These are phyloP conservation scores for Saturnispora mendoncae DNA, from an alignment of 805 yeast genomes.

Conservation along the genomic window DNA sequence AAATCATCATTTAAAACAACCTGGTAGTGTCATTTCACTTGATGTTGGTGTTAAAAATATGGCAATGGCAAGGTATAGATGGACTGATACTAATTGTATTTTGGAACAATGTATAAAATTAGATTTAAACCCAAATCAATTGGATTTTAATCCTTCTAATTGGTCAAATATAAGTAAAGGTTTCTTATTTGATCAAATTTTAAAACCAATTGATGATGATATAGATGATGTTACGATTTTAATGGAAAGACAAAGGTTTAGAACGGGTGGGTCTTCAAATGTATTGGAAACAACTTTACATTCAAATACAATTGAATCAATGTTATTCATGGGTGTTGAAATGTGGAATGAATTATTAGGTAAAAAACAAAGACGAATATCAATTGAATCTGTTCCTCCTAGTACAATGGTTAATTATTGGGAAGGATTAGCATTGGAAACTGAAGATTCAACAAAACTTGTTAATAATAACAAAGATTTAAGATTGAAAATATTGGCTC, in stretches of 20 bases:
- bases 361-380: slow-evolving; percentile 2
- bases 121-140: slow-evolving; percentile 22
- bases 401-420: slow-evolving; percentile 27
- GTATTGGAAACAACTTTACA: slow-evolving; percentile 44
- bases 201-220: background rate
- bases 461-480: slow-evolving; percentile 8
- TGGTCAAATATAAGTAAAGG: slow-evolving; percentile 21
- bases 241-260: slow-evolving; percentile 48
- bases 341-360: slow-evolving; percentile 6
- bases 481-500: slow-evolving; percentile 9
- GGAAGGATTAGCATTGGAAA: slow-evolving; percentile 9
- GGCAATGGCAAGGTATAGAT: slow-evolving; percentile 22
- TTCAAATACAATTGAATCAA: slow-evolving; percentile 46
- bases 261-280: slow-evolving; percentile 37
- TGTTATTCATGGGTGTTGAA: slow-evolving; percentile 26
- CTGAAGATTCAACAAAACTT: background rate
- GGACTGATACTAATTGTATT: background rate
- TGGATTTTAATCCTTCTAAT: slow-evolving; percentile 23
- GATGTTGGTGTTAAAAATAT: slow-evolving; percentile 31
- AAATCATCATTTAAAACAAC: slow-evolving; percentile 1
- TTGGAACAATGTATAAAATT: slow-evolving; percentile 28
- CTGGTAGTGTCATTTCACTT: slow-evolving; percentile 21
- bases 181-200: slow-evolving; percentile 17
- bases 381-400: slow-evolving; percentile 8
- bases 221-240: slow-evolving; percentile 34